Conservation (phyloP, 2,329 filamentous ascomycete genomes). For the Penicillium sp. region DNA sequence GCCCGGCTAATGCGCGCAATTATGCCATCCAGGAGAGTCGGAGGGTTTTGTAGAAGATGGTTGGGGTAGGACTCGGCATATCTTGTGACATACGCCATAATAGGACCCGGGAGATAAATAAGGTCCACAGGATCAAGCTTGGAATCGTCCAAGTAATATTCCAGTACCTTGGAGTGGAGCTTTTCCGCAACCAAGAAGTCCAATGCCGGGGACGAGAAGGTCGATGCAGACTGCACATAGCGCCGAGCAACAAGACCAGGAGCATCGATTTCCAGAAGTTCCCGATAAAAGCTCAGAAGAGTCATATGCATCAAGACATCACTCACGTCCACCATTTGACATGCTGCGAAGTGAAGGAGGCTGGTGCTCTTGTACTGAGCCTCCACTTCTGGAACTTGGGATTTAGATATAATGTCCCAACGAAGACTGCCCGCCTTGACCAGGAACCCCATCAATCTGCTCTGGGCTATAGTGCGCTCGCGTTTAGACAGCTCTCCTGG, state of each 20-base stretch:
- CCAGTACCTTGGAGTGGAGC: conserved; percentile 52
- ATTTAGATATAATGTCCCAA: conserved; percentile 54
- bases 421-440: conserved; percentile 54
- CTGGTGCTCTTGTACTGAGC: conserved; percentile 38
- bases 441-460: conserved; percentile 59
- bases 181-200: conserved; percentile 54
- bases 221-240: conserved; percentile 34
- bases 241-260: conserved; percentile 34
- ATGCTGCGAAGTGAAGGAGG: conserved; percentile 56
- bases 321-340: conserved; percentile 57
- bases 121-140: conserved; percentile 52
- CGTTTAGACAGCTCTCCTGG: conserved; percentile 47
- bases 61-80: conserved; percentile 58
- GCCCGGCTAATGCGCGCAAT: conserved; percentile 49
- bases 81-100: conserved; percentile 58
- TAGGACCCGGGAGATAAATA: conserved; percentile 54
- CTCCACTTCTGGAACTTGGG: conserved; percentile 56
- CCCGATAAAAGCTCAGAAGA: conserved; percentile 57
- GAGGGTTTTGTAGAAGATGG: conserved; percentile 50
- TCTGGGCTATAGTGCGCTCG: conserved; percentile 61
- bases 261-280: conserved; percentile 50
- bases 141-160: conserved; percentile 53
- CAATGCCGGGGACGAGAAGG: conserved; percentile 45
- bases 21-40: conserved; percentile 45
- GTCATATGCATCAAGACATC: conserved; percentile 63